A percentile compares a stretch with the other conserved stretches of the same genome.
Conservation (phyloP, 1,284 basidiomycete genomes). For the Phlebopus sp. region DNA sequence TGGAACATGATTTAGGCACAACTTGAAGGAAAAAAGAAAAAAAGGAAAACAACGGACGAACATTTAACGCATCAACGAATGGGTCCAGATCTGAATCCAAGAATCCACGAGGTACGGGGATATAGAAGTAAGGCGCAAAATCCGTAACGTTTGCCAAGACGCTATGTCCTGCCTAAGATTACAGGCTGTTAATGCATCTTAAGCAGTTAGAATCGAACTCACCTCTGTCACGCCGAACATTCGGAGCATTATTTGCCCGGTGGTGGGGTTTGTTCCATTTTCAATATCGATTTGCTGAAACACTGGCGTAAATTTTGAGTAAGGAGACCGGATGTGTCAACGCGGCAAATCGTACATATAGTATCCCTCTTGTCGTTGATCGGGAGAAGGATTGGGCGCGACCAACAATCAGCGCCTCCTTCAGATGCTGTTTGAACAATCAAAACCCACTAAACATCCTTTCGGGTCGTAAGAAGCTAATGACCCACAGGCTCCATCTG, state of each 20-base stretch:
- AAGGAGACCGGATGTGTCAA: neutral
- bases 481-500: slow-evolving; percentile 44
- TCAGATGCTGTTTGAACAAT: slow-evolving; percentile 50
- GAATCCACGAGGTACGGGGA: slow-evolving; percentile 84
- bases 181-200: slow-evolving; percentile 6
- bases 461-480: neutral
- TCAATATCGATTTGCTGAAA: slow-evolving; percentile 96
- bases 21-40: neutral
- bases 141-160: slow-evolving; percentile 79
- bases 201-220: neutral
- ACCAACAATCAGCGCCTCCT: slow-evolving; percentile 78
- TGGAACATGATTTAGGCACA: neutral
- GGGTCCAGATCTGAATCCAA: slow-evolving; percentile 60
- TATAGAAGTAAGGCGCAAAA: slow-evolving; percentile 90
- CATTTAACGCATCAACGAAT: slow-evolving; percentile 76
- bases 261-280: slow-evolving; percentile 54
- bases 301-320: slow-evolving; percentile 39
- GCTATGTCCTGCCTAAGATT: slow-evolving; percentile 73
- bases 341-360: slow-evolving; percentile 43
- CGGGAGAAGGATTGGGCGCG: slow-evolving; percentile 58
- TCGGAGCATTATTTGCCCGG: slow-evolving; percentile 54
- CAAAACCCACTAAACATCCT: neutral
- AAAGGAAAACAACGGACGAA: slow-evolving; percentile 37
- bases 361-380: slow-evolving; percentile 62
- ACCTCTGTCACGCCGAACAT: slow-evolving; percentile 91